Percentiles rank a stretch among this genome's conserved stretches.
Conservation (phyloP, 345 rosid species). For the Triadica sebifera region DNA sequence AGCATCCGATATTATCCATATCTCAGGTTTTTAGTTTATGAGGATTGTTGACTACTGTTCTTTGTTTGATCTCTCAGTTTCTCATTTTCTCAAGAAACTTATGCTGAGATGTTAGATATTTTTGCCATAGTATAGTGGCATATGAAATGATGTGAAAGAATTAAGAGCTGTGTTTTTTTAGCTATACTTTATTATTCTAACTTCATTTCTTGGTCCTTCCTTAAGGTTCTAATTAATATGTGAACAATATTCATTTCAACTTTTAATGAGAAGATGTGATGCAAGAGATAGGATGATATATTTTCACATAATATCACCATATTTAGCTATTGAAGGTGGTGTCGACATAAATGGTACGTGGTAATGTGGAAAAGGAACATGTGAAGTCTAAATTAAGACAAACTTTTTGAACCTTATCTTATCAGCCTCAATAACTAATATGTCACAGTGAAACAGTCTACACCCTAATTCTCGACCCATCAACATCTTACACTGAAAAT, state of each 20-base stretch:
- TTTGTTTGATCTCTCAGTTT: conserved; percentile 14
- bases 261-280: too few species aligned
- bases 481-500: conserved; percentile 82
- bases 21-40: conserved; percentile 18
- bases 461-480: conserved; percentile 55
- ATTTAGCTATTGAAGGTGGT: conserved; percentile 7
- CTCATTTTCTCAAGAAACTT: conserved; percentile 8
- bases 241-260: too few species aligned
- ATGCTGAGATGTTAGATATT: not conserved
- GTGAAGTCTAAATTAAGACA: conserved; percentile 28
- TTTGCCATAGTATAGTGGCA: not conserved
- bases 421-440: conserved; percentile 34
- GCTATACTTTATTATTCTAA: not conserved
- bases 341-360: conserved; percentile 22
- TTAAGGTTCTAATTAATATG: not conserved
- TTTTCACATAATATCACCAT: conserved; percentile 7
- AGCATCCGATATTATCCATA: conserved; percentile 14
- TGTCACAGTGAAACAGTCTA: conserved; percentile 25
- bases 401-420: conserved; percentile 23
- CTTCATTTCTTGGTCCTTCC: not conserved
- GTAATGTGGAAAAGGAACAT: conserved; percentile 41
- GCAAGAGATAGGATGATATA: too few species aligned
- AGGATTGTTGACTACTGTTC: conserved; percentile 9
- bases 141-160: not conserved
- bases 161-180: not conserved